These are phyloP conservation scores for Dryas octopetala DNA, from an alignment of 306 rosid genomes.

Conservation along the genomic window DNA sequence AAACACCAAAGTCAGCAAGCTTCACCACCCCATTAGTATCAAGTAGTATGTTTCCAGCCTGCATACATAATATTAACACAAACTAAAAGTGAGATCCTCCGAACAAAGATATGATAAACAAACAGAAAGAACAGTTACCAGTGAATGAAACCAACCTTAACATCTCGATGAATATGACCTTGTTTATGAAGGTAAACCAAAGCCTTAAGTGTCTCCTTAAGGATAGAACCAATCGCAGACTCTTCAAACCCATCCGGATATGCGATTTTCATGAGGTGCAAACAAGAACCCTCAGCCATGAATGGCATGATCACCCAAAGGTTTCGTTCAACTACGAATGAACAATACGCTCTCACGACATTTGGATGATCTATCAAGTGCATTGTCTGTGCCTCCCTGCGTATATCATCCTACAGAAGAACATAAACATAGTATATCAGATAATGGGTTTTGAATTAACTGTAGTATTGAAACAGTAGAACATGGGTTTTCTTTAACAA, in stretches of 20 bases:
- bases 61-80: constrained; percentile 20
- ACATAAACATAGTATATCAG: neutral
- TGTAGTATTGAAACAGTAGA: neutral
- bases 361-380: constrained; percentile 86
- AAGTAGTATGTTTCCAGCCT: constrained; percentile 93
- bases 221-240: constrained; percentile 69
- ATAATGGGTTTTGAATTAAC: neutral
- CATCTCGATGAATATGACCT: constrained; percentile 96
- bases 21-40: constrained; percentile 74
- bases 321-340: constrained; percentile 77
- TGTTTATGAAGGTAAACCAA: constrained; percentile 85
- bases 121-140: neutral
- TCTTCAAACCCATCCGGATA: constrained; percentile 92
- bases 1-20: constrained; percentile 96
- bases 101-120: neutral
- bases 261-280: constrained; percentile 91
- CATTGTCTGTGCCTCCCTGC: constrained; percentile 96
- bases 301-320: constrained; percentile 98
- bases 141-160: constrained; percentile 49
- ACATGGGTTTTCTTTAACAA: neutral
- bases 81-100: constrained; percentile 9
- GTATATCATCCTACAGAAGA: constrained; percentile 60
- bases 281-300: constrained; percentile 95
- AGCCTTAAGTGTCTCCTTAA: constrained; percentile 90
- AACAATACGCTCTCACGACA: constrained; percentile 76